Base-by-base conservation (phyloP, 2,329 filamentous ascomycete genomes). In the Colletotrichum lini region DNA sequence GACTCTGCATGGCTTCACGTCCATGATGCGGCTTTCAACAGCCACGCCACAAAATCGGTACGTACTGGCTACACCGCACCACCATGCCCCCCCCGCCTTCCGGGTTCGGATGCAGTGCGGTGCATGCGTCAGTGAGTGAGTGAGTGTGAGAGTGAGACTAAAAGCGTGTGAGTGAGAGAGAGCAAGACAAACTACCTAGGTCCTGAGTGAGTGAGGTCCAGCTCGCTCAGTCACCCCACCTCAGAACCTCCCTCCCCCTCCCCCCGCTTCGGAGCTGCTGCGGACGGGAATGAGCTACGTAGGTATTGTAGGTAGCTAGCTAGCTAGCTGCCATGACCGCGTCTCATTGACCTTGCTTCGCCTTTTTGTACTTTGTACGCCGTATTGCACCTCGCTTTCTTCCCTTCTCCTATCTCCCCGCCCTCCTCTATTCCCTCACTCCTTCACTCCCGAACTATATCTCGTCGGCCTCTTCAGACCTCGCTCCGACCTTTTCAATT, bases 201-300 rank as follows among this genome's bases (percentile, higher is more conserved):
- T 30, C 6, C 26, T 5, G 26, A 30, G 15, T 53, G 47, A 12
- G 40, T 26, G 38, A 59, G 40, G 40, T 30, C 15, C 45, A 40
- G n/a, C n/a, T 52, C 12, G 49, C 47, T 13, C 21, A 42, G 21
- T 44, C 57, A 59, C 42, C 57, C 57, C 57, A 59, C 57, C 35
- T 59, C 45, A 42, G 59, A 62, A 47, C 45, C 26, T 26, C 23
- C 23, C 26, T 4, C 26, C 26, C 26, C 26, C 26, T 4, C 4
- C 9, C 26, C 57, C 18, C 7, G 47, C 26, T 35, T 26, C 13
- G 21, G 47, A 50, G 47, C 21, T 15, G 23, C 13, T 16, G 18
- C 12, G n/a, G 9, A 8, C 16, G 26, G 26, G 16, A 15, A 35
- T n/a, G 45, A 38, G 35, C 35, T 38, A 38, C 35, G 35, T 38